Evolutionary conservation across 192 early-diverging fungal genomes (phyloP), one percentile per base, ranked within the genome.

Genomic region (Helicostylum pulchrum): DNA sequence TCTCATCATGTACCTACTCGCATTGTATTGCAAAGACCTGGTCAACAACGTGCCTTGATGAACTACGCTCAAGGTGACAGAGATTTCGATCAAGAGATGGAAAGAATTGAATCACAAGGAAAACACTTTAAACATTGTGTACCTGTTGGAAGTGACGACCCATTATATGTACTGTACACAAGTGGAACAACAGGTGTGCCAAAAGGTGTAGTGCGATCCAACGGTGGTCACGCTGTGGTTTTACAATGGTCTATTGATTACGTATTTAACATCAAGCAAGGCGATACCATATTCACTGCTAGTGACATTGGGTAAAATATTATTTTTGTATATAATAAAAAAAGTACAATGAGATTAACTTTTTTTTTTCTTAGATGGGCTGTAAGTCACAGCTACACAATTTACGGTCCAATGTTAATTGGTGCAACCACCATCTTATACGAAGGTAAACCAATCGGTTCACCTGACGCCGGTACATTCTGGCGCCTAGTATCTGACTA

Each of bases 371-470:
- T 32, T 36, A 69, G 67, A 66, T 95, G 92, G 94, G 87, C 88
- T 14, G 88, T 93, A 8, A 92, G 94, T 49, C 90, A 93, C 67
- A 87, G 84, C 8, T 94, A 89, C 63, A 87, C 91, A 23, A 83
- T 88, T 11, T 94, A 94, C 59, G 92, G 85, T 0, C 94, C 92
- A 23, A 73, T 96, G 53, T 60, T 93, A 11, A 75, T 80, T 31
- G 92, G 94, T 20, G 83, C 83, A 55, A 89, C 87, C 2, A 91
- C 90, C 9, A 78, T 96, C 0, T 65, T 94, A 15, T 95, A 88
- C 63, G 94, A 96, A 62, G 92, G 92, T 39, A 94, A 93, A 71
- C 94, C 94, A 11, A 80, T 90, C 3, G 85, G 83, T 4, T 88
- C 88, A 11, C 91, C 91, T 0, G 90, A 92, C 48, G 88, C 92